Evolutionary conservation across 2,329 filamentous ascomycete species (phyloP).

Genomic region (Pyrenophora graminea): DNA sequence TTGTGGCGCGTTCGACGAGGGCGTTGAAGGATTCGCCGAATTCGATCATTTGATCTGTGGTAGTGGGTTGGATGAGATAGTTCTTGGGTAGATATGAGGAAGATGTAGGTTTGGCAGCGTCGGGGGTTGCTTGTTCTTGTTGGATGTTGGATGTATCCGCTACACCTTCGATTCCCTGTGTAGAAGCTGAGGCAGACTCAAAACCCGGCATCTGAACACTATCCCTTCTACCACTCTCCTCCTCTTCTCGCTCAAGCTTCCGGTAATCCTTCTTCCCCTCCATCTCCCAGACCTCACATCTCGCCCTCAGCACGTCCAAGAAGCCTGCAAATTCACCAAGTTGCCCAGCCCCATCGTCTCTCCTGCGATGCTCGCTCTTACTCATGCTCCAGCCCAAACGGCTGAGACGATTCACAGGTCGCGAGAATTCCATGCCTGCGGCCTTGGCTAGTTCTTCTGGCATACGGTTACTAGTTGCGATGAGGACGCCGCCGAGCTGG

Average conservation of each 20-base stretch:
- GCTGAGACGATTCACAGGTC: constrained; percentile 53
- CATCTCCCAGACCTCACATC: constrained; percentile 86
- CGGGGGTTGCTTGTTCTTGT: background rate
- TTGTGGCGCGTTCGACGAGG: constrained; percentile 26
- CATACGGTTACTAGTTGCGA: constrained; percentile 82
- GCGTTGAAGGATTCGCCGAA: constrained; percentile 29
- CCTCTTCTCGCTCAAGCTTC: constrained; percentile 52
- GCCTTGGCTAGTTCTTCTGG: constrained; percentile 80
- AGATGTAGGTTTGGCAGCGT: background rate
- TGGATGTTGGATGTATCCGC: background rate
- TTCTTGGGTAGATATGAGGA: constrained; percentile 34
- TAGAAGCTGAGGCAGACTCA: background rate
- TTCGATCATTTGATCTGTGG: constrained; percentile 23
- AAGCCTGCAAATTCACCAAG: constrained; percentile 77
- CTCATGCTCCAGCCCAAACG: constrained; percentile 49
- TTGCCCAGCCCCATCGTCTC: constrained; percentile 45
- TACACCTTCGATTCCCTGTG: background rate
- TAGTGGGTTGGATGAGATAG: constrained; percentile 40
- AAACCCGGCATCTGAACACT: constrained; percentile 1
- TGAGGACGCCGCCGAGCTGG: constrained; percentile 76
- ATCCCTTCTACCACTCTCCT: background rate
- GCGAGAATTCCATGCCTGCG: constrained; percentile 68
- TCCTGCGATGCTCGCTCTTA: constrained; percentile 53
- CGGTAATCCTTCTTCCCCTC: constrained; percentile 72
- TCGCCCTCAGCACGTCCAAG: constrained; percentile 73